phyloP scores from a whole-genome alignment of 495 filamentous ascomycete genomes.

The Penicillium odoratum region DNA sequence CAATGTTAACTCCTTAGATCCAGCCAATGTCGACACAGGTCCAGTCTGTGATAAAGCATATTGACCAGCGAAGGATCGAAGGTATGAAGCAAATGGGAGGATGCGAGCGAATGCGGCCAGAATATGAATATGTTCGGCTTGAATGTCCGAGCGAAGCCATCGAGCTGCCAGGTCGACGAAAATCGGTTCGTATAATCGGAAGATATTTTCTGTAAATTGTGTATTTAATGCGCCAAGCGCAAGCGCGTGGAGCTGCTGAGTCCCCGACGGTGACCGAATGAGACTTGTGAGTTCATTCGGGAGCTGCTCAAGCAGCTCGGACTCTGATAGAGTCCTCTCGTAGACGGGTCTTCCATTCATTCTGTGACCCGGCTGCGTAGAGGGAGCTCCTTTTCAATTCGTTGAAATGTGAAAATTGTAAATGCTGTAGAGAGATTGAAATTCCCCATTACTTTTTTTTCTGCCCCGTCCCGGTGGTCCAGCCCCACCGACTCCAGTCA shows the following conservation, averaged over 20 bases:
- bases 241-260: slow-evolving; percentile 68
- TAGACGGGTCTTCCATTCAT: slow-evolving; percentile 49
- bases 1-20: slow-evolving; percentile 39
- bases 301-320: slow-evolving; percentile 52
- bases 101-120: slow-evolving; percentile 76
- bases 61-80: slow-evolving; percentile 51
- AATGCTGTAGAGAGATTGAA: slow-evolving; percentile 23
- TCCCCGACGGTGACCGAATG: slow-evolving; percentile 61
- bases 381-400: slow-evolving; percentile 20
- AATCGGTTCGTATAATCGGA: slow-evolving; percentile 65
- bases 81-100: slow-evolving; percentile 73
- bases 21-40: slow-evolving; percentile 40
- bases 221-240: slow-evolving; percentile 65
- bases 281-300: slow-evolving; percentile 65
- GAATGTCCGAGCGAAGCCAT: slow-evolving; percentile 58
- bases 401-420: slow-evolving; percentile 28
- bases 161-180: slow-evolving; percentile 78
- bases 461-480: slow-evolving; percentile 34
- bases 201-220: slow-evolving; percentile 64
- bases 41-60: slow-evolving; percentile 45
- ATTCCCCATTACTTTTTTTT: slow-evolving; percentile 41
- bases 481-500: slow-evolving; percentile 33
- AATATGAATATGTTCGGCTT: slow-evolving; percentile 48
- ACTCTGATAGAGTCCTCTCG: slow-evolving; percentile 46
- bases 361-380: slow-evolving; percentile 35